Evolutionary conservation across 2,329 filamentous ascomycete genomes (phyloP), one percentile per base, ranked within the genome.

Genomic region (Fusarium guadeloupense): DNA sequence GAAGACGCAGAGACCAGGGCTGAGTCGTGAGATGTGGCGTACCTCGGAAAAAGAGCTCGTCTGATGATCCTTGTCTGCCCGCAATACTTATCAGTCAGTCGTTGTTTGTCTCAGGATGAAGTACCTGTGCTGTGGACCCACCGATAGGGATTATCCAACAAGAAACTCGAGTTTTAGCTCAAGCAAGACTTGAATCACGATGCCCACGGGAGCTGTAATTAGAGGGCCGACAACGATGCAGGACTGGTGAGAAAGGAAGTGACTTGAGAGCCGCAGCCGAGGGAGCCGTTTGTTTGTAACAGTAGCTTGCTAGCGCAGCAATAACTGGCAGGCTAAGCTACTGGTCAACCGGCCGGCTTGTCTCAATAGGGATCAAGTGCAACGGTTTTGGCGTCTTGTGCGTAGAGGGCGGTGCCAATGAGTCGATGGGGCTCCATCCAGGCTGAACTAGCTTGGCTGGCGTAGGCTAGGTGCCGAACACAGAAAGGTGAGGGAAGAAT

Each of bases 11-110:
- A 59, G 58, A 40, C 49, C 63, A 61, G 62, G 62, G 58, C 54
- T 41, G 28, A 62, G 66, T 68, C 64, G 64, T 54, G 59, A 69
- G 68, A 67, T 68, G 62, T 70, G 64, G 68, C 60, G 62, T 65
- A 66, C 68, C 59, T 58, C 56, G 43, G 43, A 45, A 57, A 62
- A 53, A 63, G 62, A 62, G 64, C 68, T 70, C 64, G 66, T 52
- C 66, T 70, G 68, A 69, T 67, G 64, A 70, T 62, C 68, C 68
- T 53, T 67, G 68, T 38, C 30, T 31, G 41, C 40, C 64, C 62
- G 46, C 40, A 40, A 26, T 39, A 68, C 63, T 59, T 70, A 69
- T 67, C 65, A 64, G 57, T 66, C 61, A 51, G 62, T 57, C 54
- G 49, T 62, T 48, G 52, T 55, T 57, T 61, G 62, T 64, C 46